A percentile compares a stretch with the other conserved stretches of the same genome.
Conservation (phyloP, 805 yeast species). For the Sugiyamaella valdiviana region DNA sequence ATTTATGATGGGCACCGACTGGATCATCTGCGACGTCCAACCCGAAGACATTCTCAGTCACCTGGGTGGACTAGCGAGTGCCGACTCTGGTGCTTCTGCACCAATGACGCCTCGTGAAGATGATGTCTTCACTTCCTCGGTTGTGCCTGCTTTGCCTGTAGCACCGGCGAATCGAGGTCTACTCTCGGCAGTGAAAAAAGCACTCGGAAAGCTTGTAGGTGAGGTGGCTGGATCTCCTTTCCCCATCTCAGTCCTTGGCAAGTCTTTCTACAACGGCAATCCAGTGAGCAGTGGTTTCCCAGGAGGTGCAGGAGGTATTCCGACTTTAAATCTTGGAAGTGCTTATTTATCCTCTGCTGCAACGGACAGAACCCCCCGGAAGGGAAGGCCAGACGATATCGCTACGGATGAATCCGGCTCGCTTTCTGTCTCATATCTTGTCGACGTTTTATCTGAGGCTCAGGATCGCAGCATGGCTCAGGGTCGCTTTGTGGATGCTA, state of each 20-base stretch:
- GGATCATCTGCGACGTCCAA: conserved; percentile 26
- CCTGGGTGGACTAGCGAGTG: conserved; percentile 3
- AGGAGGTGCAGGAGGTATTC: no score
- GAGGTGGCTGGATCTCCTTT: conserved; percentile 9
- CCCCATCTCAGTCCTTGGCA: conserved; percentile 1
- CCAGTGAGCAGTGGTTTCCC: neutral
- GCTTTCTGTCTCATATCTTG: conserved; percentile 6
- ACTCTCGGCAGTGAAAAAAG: conserved; percentile 12
- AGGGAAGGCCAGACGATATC: neutral
- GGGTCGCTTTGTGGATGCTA: conserved; percentile 16
- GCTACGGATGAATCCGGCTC: neutral
- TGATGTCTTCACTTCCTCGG: neutral
- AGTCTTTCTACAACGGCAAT: conserved; percentile 2
- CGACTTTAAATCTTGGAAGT: no score
- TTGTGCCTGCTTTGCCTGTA: conserved; percentile 5
- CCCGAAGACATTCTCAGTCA: conserved; percentile 18
- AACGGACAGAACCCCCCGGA: neutral
- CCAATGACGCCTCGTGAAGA: conserved; percentile 3
- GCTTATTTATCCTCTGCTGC: neutral
- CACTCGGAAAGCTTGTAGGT: conserved; percentile 14
- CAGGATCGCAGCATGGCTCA: conserved; percentile 12
- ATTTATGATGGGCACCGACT: conserved; percentile 28
- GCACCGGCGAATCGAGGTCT: conserved; percentile 15
- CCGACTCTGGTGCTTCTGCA: conserved; percentile 4
- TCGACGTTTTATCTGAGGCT: conserved; percentile 13